A percentile compares a stretch with the other conserved stretches of the same genome.
Evolutionary conservation across 371 early-diverging fungal species (phyloP).

Genomic region (Amoeboaphelidium protococcarum): DNA sequence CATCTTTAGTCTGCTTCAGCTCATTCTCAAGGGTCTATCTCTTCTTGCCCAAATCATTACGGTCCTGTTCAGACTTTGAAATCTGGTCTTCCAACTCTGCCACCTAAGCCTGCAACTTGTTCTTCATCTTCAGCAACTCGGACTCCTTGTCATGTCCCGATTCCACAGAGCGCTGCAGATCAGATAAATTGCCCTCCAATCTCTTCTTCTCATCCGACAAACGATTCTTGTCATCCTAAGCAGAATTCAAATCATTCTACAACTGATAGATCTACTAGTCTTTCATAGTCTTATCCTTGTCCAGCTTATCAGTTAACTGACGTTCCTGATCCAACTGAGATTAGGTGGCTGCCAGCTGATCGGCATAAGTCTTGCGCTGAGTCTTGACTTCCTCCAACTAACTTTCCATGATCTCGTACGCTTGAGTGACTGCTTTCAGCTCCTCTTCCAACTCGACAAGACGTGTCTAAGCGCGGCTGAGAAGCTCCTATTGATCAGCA

Average conservation of each 20-base stretch:
- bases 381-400: background rate
- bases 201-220: background rate
- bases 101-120: background rate
- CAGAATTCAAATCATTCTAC: background rate
- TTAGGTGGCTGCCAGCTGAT: background rate
- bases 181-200: background rate
- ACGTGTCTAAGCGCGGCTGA: slow-evolving; percentile 9
- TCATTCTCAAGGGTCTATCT: slow-evolving; percentile 16
- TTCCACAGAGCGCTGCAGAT: background rate
- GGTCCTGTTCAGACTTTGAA: slow-evolving; percentile 21
- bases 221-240: background rate
- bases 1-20: slow-evolving; percentile 1
- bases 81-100: slow-evolving; percentile 22
- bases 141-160: background rate
- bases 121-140: background rate
- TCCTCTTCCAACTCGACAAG: background rate
- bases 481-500: slow-evolving; percentile 47
- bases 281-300: background rate
- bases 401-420: background rate
- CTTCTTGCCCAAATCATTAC: slow-evolving; percentile 21
- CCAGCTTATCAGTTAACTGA: background rate
- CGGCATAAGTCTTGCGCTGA: background rate
- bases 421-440: background rate
- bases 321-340: background rate
- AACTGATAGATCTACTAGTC: background rate